Base-by-base conservation (phyloP, 169 alveolate species). In the Cryptosporidium viatorum region DNA sequence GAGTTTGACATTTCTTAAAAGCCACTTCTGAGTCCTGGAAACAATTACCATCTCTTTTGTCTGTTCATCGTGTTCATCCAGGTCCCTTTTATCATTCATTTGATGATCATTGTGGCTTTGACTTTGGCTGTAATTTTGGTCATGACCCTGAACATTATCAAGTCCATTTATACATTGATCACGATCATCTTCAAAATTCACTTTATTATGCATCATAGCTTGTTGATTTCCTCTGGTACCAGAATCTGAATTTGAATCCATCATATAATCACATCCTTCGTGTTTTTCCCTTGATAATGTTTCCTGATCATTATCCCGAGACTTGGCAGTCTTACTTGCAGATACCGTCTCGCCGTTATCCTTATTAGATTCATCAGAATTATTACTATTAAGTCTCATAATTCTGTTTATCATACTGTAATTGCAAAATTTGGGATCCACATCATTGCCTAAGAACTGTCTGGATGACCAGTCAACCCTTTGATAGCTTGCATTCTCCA, bases 1-100 rank as follows among this genome's bases (percentile, higher is more conserved):
- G 12, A 80, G 52, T 43, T 60, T 80, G 1, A 80, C 75, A 9
- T 80, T 80, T 33, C 87, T 80, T 8, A 80, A 50, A 4, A 80
- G 75, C 87, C 87, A 80, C 14, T 80, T 80, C 50, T 80, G 87
- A 8, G 71, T 80, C 60, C 87, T 80, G 26, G 87, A 80, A 12
- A 80, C 87, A 23, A 80, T 18, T 14, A 65, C 67, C 73, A 80
- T 80, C 33, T 80, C 87, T 29, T 29, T 80, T 3, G 50, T 43
- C 67, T 37, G 87, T 9, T 80, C 75, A 9, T 26, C 55, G 2
- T n/a, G 8, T n/a, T 51, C 71, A 7, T 52, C 58, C 10, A 23
- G 23, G 5, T 48, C 21, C 8, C 8, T 48, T 48, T 7, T 16
- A 14, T 48, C 21, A 7, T 48, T 48, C 1, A 48, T 48, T 16